Conservation (phyloP, 257 asterid species). For the Catharanthus roseus region DNA sequence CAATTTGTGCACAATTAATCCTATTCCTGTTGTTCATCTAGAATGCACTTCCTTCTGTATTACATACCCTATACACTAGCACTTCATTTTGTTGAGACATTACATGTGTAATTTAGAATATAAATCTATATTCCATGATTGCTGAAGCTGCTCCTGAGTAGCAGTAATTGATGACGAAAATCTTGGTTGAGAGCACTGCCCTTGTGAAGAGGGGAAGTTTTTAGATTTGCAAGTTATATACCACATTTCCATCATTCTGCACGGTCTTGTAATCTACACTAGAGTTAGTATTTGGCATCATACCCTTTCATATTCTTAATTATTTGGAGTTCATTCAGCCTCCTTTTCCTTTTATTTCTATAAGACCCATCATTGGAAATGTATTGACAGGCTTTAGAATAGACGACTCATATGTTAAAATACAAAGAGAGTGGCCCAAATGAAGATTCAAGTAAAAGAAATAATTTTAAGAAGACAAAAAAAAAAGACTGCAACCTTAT, state of each 20-base stretch:
- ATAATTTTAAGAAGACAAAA: too few relatives aligned
- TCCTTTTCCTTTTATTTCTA: neutral
- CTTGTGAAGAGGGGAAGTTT: too few relatives aligned
- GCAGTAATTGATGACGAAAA: too few relatives aligned
- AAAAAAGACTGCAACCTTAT: neutral
- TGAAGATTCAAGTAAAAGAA: neutral
- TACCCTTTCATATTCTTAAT: neutral
- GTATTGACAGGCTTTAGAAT: neutral
- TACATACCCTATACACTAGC: neutral
- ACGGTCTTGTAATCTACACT: too few relatives aligned
- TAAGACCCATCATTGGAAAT: neutral
- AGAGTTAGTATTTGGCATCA: too few relatives aligned
- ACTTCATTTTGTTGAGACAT: neutral
- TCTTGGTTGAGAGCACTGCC: too few relatives aligned
- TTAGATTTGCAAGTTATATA: too few relatives aligned
- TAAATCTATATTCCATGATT: too few relatives aligned
- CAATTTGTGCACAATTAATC: neutral
- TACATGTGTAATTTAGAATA: neutral
- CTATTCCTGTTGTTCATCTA: neutral
- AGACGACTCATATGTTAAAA: neutral
- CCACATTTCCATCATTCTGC: too few relatives aligned
- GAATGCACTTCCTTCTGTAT: neutral
- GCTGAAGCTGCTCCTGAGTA: too few relatives aligned
- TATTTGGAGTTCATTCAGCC: neutral
- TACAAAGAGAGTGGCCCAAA: neutral